Base-by-base conservation (phyloP, 2,329 filamentous ascomycete genomes). In the Fusarium pseudograminearum region DNA sequence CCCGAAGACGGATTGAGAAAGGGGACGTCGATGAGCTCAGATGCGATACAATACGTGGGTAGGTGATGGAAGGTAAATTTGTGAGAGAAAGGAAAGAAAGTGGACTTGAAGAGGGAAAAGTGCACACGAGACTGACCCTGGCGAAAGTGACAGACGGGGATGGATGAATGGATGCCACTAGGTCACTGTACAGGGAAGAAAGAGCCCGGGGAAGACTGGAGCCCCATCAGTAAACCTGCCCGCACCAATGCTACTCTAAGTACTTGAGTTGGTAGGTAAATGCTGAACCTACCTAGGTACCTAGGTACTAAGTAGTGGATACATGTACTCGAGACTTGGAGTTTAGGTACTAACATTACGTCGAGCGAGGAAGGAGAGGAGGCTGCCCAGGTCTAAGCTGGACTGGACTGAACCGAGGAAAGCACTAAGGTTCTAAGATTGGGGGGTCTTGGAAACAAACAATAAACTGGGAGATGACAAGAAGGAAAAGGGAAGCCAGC, bases 21-120 rank as follows among this genome's bases (percentile, higher is more conserved):
- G 38, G 40, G 52, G 36, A 20, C 36, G 34, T 57, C 28, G 36
- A 47, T 28, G 36, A 18, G 28, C 34, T 36, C 16, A 42, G 30
- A 63, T 42, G 48, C 24, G 58, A 63, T 48, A 34, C 41, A 41
- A 54, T 61, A 58, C 28, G 50, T 56, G 42, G 60, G 31, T 15
- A 42, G 20, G 10, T 34, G 42, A 36, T 45, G 56, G 45, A n/a
- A 65, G 22, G 40, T 50, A 61, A 61, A 40, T 44, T 51, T 66
- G 48, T 46, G 44, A 58, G 47, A 41, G 48, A 66, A 41, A 61
- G 36, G 58, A 62, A 46, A 45, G 63, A 50, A 52, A 66, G 36
- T 61, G 61, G 63, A 65, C 65, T 65, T 60, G 62, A 47, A 42
- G 54, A 65, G 62, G 52, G 64, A 70, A 70, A 65, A 69, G 53